A percentile compares a stretch with the other conserved stretches of the same genome.
phyloP scores from a whole-genome alignment of 768 basidiomycete genomes.

The Auriculariales sp. region DNA sequence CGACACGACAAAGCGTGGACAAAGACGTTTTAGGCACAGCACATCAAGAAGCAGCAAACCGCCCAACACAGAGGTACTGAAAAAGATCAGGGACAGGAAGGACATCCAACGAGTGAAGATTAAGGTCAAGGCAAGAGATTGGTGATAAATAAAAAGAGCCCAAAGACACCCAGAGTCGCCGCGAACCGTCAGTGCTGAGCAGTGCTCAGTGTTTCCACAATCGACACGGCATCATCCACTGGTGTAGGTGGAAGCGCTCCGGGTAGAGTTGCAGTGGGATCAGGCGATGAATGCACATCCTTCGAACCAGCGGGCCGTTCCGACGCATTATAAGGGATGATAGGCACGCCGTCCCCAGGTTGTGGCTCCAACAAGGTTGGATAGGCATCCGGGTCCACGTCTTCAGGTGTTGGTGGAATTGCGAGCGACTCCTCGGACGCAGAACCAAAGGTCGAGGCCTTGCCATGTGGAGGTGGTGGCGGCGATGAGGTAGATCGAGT shows the following conservation, averaged over 20 bases:
- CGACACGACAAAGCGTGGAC: no score
- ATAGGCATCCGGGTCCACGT: neutral
- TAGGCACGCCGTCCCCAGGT: neutral
- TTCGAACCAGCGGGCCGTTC: neutral
- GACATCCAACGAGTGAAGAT: no score
- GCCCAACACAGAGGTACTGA: no score
- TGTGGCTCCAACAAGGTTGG: neutral
- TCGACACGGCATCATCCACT: neutral
- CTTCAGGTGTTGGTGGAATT: neutral
- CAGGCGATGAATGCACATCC: neutral
- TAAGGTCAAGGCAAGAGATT: no score
- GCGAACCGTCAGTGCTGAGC: neutral
- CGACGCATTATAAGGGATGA: neutral
- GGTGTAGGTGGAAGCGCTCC: neutral
- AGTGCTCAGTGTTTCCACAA: neutral
- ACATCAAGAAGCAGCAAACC: no score
- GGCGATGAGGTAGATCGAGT: neutral
- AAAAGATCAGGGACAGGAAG: no score
- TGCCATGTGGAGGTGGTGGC: neutral
- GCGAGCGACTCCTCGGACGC: neutral
- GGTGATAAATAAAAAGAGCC: constrained; percentile 1
- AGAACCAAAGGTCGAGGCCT: neutral
- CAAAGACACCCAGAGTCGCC: neutral
- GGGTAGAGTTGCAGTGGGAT: neutral
- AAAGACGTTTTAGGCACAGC: no score